Evolutionary conservation across 306 rosid species (phyloP).

Genomic region (Cicer chorassanicum): DNA sequence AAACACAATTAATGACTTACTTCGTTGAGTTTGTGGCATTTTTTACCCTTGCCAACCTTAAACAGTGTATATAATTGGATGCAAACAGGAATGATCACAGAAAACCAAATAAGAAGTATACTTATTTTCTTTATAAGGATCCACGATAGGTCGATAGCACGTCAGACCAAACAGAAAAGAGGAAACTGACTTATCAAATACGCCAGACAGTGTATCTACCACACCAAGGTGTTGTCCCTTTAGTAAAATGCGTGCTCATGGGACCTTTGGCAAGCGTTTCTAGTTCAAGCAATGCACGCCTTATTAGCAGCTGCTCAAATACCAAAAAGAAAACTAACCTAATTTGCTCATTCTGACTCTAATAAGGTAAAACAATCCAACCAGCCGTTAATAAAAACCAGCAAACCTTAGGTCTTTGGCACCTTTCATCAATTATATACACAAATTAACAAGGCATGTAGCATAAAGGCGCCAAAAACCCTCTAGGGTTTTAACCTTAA

Average conservation of each 20-base stretch:
- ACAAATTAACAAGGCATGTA: neutral
- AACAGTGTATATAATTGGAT: neutral
- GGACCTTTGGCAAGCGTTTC: slow-evolving; percentile 1
- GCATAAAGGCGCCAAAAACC: neutral
- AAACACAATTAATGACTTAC: neutral
- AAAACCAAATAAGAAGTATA: neutral
- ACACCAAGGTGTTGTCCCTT: neutral
- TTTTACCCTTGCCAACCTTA: slow-evolving; percentile 12
- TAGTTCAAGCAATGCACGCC: neutral
- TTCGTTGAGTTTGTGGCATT: neutral
- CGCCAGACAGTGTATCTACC: neutral
- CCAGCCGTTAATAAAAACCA: neutral
- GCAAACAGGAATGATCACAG: neutral
- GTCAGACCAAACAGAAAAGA: neutral
- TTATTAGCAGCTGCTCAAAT: slow-evolving; percentile 1
- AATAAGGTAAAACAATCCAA: neutral
- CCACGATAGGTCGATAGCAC: slow-evolving; percentile 4
- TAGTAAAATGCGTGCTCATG: neutral
- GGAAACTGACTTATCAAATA: neutral
- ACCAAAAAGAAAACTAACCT: slow-evolving; percentile 1
- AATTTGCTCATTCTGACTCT: neutral
- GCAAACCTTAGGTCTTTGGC: neutral
- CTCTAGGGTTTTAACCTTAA: neutral
- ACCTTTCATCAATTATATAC: slow-evolving; percentile 1
- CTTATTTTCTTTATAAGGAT: neutral